These are phyloP conservation scores for Mucor lusitanicus DNA, from an alignment of 371 early-diverging fungal genomes.

Conservation along the genomic window DNA sequence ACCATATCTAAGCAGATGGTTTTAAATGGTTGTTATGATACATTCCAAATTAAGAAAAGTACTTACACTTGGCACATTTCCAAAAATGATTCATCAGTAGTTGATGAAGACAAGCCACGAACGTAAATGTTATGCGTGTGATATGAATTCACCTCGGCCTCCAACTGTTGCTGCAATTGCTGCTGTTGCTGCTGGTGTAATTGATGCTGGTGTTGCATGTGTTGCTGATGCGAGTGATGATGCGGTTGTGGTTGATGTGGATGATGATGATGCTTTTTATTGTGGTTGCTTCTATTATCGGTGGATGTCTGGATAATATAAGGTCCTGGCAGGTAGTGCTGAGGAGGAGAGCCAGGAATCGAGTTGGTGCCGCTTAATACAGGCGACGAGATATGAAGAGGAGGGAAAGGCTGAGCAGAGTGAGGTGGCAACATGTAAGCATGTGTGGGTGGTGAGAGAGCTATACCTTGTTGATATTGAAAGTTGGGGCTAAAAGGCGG, in stretches of 20 bases:
- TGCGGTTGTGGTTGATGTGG: conserved; percentile 12
- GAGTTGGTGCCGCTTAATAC: conserved; percentile 38
- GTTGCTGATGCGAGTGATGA: conserved; percentile 5
- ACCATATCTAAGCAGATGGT: conserved; percentile 65
- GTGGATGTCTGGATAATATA: conserved; percentile 20
- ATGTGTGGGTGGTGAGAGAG: conserved; percentile 44
- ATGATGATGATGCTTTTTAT: not conserved
- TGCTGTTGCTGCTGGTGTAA: conserved; percentile 13
- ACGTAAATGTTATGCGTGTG: conserved; percentile 80
- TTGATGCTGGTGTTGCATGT: conserved; percentile 9
- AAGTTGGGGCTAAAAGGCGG: conserved; percentile 44
- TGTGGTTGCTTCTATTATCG: conserved; percentile 14
- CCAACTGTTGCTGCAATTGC: conserved; percentile 13
- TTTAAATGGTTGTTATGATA: not conserved
- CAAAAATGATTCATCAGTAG: conserved; percentile 73
- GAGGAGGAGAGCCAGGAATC: conserved; percentile 43
- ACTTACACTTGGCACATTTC: conserved; percentile 62
- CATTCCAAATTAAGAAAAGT: not conserved
- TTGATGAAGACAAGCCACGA: conserved; percentile 72
- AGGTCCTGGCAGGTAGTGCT: conserved; percentile 31
- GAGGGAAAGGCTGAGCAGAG: conserved; percentile 41
- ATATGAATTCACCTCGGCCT: conserved; percentile 19
- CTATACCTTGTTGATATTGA: conserved; percentile 36
- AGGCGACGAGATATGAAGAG: conserved; percentile 52
- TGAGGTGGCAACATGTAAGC: conserved; percentile 38